Percentiles rank a stretch among this genome's conserved stretches.
phyloP scores from a whole-genome alignment of 345 rosid genomes.

The Aquilaria sinensis region DNA sequence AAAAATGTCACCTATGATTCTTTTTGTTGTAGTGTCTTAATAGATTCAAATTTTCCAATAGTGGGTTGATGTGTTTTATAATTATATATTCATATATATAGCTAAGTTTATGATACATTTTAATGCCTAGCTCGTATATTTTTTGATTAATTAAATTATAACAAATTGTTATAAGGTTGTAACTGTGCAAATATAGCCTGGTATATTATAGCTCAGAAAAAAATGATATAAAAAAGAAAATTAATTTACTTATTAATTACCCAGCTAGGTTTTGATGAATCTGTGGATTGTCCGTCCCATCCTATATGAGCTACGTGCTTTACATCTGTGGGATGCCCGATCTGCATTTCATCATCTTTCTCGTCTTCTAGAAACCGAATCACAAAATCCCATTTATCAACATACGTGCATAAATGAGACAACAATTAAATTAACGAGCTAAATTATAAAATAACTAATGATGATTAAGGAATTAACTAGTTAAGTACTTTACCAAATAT shows the following conservation, averaged over 20 bases:
- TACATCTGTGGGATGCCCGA: slow-evolving; percentile 87
- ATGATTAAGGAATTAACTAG: neutral
- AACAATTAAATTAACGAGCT: neutral
- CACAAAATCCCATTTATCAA: neutral
- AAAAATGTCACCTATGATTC: no score
- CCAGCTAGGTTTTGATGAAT: slow-evolving; percentile 44
- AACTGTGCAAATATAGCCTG: no score
- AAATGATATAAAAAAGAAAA: slow-evolving; percentile 1
- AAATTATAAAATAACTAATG: neutral
- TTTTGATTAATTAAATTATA: no score
- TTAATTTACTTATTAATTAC: slow-evolving; percentile 18
- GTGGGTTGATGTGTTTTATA: no score
- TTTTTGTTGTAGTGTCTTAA: no score
- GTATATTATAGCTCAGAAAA: no score
- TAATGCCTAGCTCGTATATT: no score
- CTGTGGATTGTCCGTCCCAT: slow-evolving; percentile 53
- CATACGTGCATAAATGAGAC: no score
- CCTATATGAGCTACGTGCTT: slow-evolving; percentile 95
- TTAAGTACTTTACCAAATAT: slow-evolving; percentile 44
- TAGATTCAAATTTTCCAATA: no score
- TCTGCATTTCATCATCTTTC: slow-evolving; percentile 69
- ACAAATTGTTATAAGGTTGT: no score
- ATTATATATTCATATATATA: no score
- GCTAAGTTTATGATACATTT: no score
- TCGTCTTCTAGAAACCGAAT: slow-evolving; percentile 37